Conservation (phyloP, 208 protist genomes). For the Balamuthia mandrillaris region DNA sequence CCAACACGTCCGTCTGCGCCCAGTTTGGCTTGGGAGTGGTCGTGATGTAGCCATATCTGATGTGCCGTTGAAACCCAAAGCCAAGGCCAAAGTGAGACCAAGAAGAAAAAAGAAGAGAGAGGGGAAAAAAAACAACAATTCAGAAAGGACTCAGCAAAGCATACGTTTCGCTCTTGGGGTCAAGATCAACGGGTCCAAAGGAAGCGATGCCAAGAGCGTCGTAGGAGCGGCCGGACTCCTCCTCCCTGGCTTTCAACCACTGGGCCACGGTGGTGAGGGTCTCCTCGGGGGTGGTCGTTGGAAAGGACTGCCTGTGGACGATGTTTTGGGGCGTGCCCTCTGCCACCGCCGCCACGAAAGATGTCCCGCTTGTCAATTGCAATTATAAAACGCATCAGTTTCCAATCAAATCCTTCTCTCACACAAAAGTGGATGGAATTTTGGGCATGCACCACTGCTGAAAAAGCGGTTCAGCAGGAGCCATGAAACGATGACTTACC, state of each 20-base stretch:
- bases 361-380: slow-evolving; percentile 11
- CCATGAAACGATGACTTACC: too few relatives aligned
- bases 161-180: slow-evolving; percentile 33
- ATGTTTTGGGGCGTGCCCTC: not conserved
- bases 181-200: slow-evolving; percentile 70
- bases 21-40: slow-evolving; percentile 71
- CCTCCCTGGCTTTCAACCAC: too few relatives aligned
- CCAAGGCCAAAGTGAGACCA: not conserved
- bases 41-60: slow-evolving; percentile 71
- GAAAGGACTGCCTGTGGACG: not conserved
- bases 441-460: too few relatives aligned
- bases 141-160: not conserved
- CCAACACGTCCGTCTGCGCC: slow-evolving; percentile 53
- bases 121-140: not conserved
- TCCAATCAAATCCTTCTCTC: too few relatives aligned
- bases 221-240: too few relatives aligned
- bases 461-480: too few relatives aligned
- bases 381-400: too few relatives aligned
- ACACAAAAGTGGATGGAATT: too few relatives aligned
- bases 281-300: slow-evolving; percentile 6
- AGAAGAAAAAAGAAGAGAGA: not conserved
- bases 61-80: not conserved
- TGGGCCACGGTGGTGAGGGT: too few relatives aligned
- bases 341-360: not conserved
- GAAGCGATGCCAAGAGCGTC: slow-evolving; percentile 63